These are phyloP conservation scores for Apiospora aurea DNA, from an alignment of 2,329 filamentous ascomycete species.

Conservation along the genomic window DNA sequence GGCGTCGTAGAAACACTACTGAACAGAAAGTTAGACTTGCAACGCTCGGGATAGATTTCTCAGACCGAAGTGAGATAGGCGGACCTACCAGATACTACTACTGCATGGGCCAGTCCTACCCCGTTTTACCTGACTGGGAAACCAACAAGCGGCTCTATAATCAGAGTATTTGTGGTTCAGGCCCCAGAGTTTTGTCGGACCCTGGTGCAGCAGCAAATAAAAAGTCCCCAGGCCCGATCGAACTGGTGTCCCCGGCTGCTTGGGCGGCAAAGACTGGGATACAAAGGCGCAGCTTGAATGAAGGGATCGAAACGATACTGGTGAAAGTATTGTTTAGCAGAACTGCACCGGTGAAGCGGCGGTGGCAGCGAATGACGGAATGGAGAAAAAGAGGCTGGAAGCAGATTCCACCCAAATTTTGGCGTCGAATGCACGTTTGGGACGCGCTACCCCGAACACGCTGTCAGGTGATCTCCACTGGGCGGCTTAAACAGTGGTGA, in stretches of 20 bases:
- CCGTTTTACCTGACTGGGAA: not conserved
- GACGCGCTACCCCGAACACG: conserved; percentile 17
- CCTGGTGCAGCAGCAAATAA: not conserved
- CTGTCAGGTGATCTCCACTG: conserved; percentile 18
- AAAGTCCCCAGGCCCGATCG: not conserved
- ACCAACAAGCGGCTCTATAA: not conserved
- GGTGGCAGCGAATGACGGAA: conserved; percentile 14
- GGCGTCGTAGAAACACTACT: conserved; percentile 6
- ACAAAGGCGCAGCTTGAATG: not conserved
- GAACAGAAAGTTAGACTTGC: not conserved
- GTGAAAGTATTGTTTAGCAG: not conserved
- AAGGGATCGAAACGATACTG: not conserved
- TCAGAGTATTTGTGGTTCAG: conserved; percentile 3
- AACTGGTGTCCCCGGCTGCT: not conserved
- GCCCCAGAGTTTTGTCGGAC: conserved; percentile 11
- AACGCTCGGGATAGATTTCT: not conserved
- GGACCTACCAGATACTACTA: conserved; percentile 4
- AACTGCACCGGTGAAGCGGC: not conserved
- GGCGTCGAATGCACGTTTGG: conserved; percentile 10
- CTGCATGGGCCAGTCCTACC: not conserved
- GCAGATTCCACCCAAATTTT: conserved; percentile 20
- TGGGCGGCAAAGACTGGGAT: not conserved
- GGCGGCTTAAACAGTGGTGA: not conserved
- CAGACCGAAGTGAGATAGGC: not conserved
- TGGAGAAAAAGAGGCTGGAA: conserved; percentile 12